Percentiles rank a stretch among this genome's conserved stretches.
Evolutionary conservation across 2,329 filamentous ascomycete species (phyloP).

Genomic region (Paramyrothecium sp.): DNA sequence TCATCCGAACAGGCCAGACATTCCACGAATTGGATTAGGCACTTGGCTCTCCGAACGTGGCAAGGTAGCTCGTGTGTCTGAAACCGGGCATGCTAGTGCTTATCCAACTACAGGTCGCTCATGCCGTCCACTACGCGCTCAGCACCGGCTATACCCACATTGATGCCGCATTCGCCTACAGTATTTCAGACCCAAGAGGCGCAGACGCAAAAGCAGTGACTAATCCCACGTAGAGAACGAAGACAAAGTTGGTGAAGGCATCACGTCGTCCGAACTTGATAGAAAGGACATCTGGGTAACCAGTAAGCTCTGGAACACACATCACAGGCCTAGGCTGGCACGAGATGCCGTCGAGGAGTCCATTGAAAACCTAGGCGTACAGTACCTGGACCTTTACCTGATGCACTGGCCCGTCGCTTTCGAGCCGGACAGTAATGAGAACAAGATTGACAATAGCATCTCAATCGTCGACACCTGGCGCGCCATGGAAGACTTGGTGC

Average conservation of each 20-base stretch:
- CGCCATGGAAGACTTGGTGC: constrained; percentile 24
- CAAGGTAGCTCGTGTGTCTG: not conserved
- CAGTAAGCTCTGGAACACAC: constrained; percentile 33
- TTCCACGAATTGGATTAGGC: not conserved
- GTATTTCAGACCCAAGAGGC: constrained; percentile 15
- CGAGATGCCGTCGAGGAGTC: constrained; percentile 24
- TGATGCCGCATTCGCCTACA: constrained; percentile 58
- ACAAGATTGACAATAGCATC: constrained; percentile 13
- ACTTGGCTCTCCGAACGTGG: not conserved
- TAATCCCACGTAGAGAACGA: constrained; percentile 39
- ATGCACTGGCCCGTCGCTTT: constrained; percentile 26
- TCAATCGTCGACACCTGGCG: constrained; percentile 27
- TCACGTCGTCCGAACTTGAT: constrained; percentile 25
- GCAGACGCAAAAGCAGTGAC: not conserved
- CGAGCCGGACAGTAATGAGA: constrained; percentile 10
- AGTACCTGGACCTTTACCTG: constrained; percentile 30
- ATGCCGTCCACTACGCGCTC: constrained; percentile 55
- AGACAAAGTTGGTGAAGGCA: constrained; percentile 45
- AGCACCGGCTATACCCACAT: constrained; percentile 54
- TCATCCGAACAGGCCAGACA: not conserved
- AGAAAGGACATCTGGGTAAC: constrained; percentile 26
- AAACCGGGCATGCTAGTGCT: not conserved
- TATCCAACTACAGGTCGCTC: constrained; percentile 11
- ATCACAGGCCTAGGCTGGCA: constrained; percentile 25
- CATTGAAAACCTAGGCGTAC: constrained; percentile 25